Base-by-base conservation (phyloP, 768 basidiomycete genomes). In the Tylopilus felleus region DNA sequence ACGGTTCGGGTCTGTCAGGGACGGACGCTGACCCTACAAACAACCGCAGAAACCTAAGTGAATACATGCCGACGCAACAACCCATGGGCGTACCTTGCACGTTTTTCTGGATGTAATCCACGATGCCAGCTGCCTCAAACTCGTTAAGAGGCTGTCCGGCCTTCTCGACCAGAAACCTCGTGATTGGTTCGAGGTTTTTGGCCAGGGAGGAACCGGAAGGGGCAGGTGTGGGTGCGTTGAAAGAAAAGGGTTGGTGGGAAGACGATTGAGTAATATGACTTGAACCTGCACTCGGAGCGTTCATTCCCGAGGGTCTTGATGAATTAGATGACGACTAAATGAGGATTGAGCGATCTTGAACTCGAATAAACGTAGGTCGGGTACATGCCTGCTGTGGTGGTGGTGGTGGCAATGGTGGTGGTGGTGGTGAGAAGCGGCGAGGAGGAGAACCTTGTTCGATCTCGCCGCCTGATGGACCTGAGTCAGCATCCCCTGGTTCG, bases 81-180 rank as follows among this genome's bases (percentile, higher is more conserved):
- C 28, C 19, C 14, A 52, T 4, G 47, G 4, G 45, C 73, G 29
- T 57, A 83, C 80, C 73, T 62, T 77, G 74, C 47, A 77, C 74
- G 59, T 75, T 81, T 47, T 76, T 74, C 60, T 81, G 72, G 22
- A 86, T 74, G 44, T 84, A 73, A 27, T 80, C 73, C 19, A 83
- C 72, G n/a, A 85, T 66, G 6, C 80, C 80, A 35, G 77, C 78
- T 22, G 77, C 72, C 63, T 85, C 84, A 9, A 79, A 74, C 5
- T 74, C 69, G 49, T 77, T 80, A 17, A 85, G 74, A 22, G 75
- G 72, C 47, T 74, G 71, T 25, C 77, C 79, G 7, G 71, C 73
- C 53, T 77, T 77, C 58, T 78, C 73, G 19, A 71, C 68, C 49
- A 85, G 66, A 61, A 80, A 83, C 19, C 72, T 68, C 38, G 72